These are phyloP conservation scores for Microdochium trichocladiopsis DNA, from an alignment of 2,329 filamentous ascomycete species.

Conservation along the genomic window DNA sequence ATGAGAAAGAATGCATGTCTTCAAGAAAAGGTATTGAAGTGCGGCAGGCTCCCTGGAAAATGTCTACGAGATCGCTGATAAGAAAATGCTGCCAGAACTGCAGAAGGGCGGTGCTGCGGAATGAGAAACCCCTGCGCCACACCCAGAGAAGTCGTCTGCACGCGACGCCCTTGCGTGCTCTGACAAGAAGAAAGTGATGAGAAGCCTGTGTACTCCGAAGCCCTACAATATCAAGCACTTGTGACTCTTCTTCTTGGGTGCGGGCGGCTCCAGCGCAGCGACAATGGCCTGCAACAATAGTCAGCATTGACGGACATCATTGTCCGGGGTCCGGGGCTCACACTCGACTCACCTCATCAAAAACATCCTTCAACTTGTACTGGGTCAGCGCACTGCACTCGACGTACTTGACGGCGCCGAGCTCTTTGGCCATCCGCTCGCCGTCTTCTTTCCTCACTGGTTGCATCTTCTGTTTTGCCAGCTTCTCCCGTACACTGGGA, in stretches of 20 bases:
- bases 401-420: slow-evolving; percentile 98
- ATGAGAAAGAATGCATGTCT: background rate
- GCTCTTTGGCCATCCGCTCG: slow-evolving; percentile 91
- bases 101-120: background rate
- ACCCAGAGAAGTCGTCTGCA: background rate
- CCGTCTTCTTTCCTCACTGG: slow-evolving; percentile 90
- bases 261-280: slow-evolving; percentile 82
- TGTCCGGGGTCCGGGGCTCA: slow-evolving; percentile 1
- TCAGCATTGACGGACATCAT: slow-evolving; percentile 9
- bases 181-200: slow-evolving; percentile 6
- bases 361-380: slow-evolving; percentile 98
- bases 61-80: background rate
- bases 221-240: slow-evolving; percentile 64
- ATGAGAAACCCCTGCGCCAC: background rate
- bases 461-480: slow-evolving; percentile 91
- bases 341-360: slow-evolving; percentile 74
- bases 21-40: background rate
- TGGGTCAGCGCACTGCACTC: slow-evolving; percentile 97
- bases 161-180: background rate
- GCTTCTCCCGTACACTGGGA: slow-evolving; percentile 77
- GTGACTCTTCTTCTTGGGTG: slow-evolving; percentile 68
- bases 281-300: slow-evolving; percentile 69
- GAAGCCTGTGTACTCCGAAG: slow-evolving; percentile 6
- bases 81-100: background rate
- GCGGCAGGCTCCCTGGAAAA: background rate